Evolutionary conservation across 768 basidiomycete genomes (phyloP).

Genomic region (Pilatotrama ljubarskyi): DNA sequence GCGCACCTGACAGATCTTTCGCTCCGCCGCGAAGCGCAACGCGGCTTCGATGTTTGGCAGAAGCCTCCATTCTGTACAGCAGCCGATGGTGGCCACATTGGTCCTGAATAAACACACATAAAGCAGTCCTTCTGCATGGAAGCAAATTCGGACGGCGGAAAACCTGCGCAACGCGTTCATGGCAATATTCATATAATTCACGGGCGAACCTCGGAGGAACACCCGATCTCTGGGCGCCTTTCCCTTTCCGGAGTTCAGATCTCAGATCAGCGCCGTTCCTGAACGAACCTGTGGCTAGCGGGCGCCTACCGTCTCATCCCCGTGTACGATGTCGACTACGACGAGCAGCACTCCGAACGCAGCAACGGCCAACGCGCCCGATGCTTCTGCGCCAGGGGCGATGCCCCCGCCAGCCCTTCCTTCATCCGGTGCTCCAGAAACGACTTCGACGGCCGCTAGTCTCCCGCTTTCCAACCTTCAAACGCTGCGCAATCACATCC

Average conservation of each 20-base stretch:
- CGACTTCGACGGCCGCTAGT: neutral
- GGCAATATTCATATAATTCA: neutral
- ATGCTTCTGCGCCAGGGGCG: neutral
- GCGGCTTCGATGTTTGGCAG: too few relatives aligned
- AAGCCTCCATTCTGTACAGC: too few relatives aligned
- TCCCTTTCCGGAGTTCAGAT: neutral
- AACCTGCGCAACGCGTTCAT: neutral
- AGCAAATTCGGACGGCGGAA: neutral
- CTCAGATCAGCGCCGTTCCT: slow-evolving; percentile 1
- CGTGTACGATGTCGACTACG: slow-evolving; percentile 13
- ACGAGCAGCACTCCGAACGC: slow-evolving; percentile 11
- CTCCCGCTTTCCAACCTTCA: slow-evolving; percentile 14
- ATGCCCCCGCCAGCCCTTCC: slow-evolving; percentile 19
- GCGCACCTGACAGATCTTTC: too few relatives aligned
- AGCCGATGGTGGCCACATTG: too few relatives aligned
- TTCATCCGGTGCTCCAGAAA: neutral
- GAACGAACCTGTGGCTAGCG: neutral
- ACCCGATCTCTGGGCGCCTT: neutral
- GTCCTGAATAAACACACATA: too few relatives aligned
- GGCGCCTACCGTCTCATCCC: neutral
- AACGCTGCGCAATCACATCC: slow-evolving; percentile 37
- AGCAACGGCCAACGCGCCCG: neutral
- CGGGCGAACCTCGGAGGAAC: neutral
- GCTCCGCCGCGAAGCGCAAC: too few relatives aligned
- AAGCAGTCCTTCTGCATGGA: neutral